Conservation (phyloP, 2,329 filamentous ascomycete species). For the Tolypocladium tropicale region DNA sequence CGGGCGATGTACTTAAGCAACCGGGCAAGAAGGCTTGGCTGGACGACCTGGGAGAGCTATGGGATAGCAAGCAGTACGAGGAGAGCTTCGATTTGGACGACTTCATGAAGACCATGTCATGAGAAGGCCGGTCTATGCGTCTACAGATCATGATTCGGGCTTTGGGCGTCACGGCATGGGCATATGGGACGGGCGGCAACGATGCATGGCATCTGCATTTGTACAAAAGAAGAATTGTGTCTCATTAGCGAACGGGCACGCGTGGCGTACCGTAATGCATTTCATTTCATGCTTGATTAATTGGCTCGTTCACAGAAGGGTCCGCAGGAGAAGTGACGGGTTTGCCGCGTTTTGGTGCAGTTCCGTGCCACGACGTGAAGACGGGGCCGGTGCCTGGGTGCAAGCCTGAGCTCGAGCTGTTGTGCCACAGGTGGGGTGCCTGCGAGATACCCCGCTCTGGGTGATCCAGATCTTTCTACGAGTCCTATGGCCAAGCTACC, state of each 20-base stretch:
- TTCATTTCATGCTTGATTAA: neutral
- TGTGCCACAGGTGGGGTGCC: neutral
- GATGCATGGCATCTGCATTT: neutral
- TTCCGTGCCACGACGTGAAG: too few relatives aligned
- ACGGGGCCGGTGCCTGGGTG: neutral
- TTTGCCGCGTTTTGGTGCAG: too few relatives aligned
- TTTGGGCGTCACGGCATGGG: neutral
- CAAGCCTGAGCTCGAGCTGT: neutral
- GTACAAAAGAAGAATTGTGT: neutral
- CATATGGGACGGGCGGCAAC: neutral
- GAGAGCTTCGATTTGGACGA: conserved; percentile 95
- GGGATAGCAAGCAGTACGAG: conserved; percentile 96
- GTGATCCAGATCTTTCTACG: neutral
- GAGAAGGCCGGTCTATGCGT: conserved; percentile 3
- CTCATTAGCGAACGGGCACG: neutral
- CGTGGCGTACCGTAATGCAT: neutral
- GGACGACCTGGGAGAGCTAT: conserved; percentile 89
- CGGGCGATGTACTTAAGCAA: conserved; percentile 83
- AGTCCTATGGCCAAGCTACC: neutral
- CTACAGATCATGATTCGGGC: neutral
- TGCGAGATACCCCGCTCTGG: neutral
- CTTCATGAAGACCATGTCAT: conserved; percentile 89
- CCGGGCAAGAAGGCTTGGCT: conserved; percentile 95
- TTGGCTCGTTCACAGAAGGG: too few relatives aligned
- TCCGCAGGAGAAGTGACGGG: too few relatives aligned